Conservation (phyloP, 306 rosid genomes). For the Dryas octopetala region DNA sequence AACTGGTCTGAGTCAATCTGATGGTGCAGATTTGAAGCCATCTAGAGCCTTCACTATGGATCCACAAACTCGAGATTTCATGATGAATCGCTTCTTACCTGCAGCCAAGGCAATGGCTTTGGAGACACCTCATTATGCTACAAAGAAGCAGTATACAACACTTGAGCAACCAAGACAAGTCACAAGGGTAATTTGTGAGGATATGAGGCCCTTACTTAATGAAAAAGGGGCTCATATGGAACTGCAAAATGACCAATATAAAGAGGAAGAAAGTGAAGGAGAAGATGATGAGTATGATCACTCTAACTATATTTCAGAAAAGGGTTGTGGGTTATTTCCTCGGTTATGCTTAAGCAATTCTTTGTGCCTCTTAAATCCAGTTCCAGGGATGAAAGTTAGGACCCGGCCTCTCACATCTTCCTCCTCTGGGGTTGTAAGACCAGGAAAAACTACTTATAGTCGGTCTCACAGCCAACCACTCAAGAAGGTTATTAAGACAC, state of each 20-base stretch:
- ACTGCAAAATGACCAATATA: conserved; percentile 35
- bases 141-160: conserved; percentile 53
- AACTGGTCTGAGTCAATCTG: conserved; percentile 66
- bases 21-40: conserved; percentile 37
- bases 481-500: conserved; percentile 57
- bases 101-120: conserved; percentile 95
- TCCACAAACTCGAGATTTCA: conserved; percentile 75
- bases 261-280: conserved; percentile 62
- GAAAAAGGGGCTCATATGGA: conserved; percentile 42
- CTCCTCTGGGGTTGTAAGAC: conserved; percentile 31
- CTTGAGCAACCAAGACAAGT: conserved; percentile 57
- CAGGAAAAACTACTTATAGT: conserved; percentile 40
- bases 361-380: conserved; percentile 57
- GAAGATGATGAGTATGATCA: conserved; percentile 45
- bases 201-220: conserved; percentile 36
- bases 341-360: conserved; percentile 65
- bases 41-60: conserved; percentile 57
- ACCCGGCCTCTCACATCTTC: conserved; percentile 36
- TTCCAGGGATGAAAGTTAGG: conserved; percentile 57
- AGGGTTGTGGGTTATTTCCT: conserved; percentile 80
- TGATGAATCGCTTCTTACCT: conserved; percentile 94
- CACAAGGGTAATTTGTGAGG: conserved; percentile 43
- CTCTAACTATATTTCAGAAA: conserved; percentile 46
- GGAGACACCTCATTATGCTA: conserved; percentile 60
- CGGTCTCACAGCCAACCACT: conserved; percentile 59